Base-by-base conservation (phyloP, 164 flowering plant genomes). In the Stephania cephalantha region DNA sequence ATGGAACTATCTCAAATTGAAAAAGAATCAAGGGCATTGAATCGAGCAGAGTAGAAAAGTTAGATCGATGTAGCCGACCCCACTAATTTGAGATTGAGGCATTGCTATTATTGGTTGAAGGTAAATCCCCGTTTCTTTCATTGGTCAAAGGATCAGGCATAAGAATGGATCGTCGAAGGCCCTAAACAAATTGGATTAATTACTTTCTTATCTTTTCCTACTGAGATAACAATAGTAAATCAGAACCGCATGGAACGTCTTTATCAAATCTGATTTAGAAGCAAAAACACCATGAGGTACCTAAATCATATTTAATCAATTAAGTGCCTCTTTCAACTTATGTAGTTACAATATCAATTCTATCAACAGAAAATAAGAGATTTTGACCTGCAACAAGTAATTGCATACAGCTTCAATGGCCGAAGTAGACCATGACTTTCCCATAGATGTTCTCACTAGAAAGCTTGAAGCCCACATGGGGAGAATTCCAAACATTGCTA, bases 391-490 rank as follows among this genome's bases (percentile, higher is more conserved):
- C 72, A 85, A 76, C 66, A 94, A 76, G 81, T 87, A 87, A 78
- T 84, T 80, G 81, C 91, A 86, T 73, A 83, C 71, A 76, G 88
- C 92, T 65, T 90, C 90, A 83, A 89, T 77, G 20, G 97, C 91
- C 70, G 85, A 76, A 61, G 83, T 55, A 66, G 96, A 88, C 92
- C 97, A 93, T 70, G 90, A 86, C 46, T 72, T 84, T 71, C 98
- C 99, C 52, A 91, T 31, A 68, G 84, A 80, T 30, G 70, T 84
- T 78, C 53, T 83, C 73, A 87, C 89, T 30, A 91, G 68, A 73
- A 82, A 81, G 78, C 79, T 81, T 46, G 84, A 77, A 73, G 76
- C 81, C 79, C 71, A 52, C 20, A 66, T 71, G 68, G 99, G 98
- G 74, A 91, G 74, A 30, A 81, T 73, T 22, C 96, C 95, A 79